These are phyloP conservation scores for Lepiota venenata DNA, from an alignment of 768 basidiomycete genomes.

Conservation along the genomic window DNA sequence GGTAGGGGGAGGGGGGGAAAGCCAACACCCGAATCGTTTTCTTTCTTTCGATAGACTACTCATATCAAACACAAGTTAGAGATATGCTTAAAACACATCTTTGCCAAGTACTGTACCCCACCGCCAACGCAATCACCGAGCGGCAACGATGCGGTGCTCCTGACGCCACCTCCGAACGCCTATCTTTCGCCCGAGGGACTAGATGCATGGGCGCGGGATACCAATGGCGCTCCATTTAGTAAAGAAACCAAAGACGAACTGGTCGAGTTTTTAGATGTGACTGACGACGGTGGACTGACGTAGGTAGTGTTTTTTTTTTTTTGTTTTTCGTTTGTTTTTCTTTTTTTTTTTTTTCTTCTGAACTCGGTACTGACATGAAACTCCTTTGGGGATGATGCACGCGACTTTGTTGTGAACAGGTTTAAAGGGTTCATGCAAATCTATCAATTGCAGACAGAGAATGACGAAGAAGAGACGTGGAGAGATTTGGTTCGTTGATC, in stretches of 20 bases:
- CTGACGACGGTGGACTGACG: constrained; percentile 70
- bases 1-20: constrained; percentile 9
- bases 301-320: constrained; percentile 32
- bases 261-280: constrained; percentile 71
- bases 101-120: constrained; percentile 73
- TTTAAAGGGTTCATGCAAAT: constrained; percentile 81
- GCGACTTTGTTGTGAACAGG: constrained; percentile 29
- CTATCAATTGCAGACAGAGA: constrained; percentile 83
- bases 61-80: constrained; percentile 46
- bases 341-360: neutral
- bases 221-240: constrained; percentile 79
- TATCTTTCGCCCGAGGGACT: constrained; percentile 58
- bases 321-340: neutral
- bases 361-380: constrained; percentile 1
- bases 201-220: constrained; percentile 75
- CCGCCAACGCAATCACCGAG: constrained; percentile 12
- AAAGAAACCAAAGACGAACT: constrained; percentile 78
- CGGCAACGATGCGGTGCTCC: constrained; percentile 22
- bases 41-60: no score
- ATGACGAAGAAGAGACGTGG: constrained; percentile 85
- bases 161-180: constrained; percentile 51
- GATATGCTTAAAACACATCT: constrained; percentile 69
- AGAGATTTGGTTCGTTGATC: constrained; percentile 59
- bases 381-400: neutral
- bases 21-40: no score